Evolutionary conservation across 73 alveolate genomes (phyloP), one percentile per base, ranked within the genome.

Genomic region (Paramecium primaurelia): DNA sequence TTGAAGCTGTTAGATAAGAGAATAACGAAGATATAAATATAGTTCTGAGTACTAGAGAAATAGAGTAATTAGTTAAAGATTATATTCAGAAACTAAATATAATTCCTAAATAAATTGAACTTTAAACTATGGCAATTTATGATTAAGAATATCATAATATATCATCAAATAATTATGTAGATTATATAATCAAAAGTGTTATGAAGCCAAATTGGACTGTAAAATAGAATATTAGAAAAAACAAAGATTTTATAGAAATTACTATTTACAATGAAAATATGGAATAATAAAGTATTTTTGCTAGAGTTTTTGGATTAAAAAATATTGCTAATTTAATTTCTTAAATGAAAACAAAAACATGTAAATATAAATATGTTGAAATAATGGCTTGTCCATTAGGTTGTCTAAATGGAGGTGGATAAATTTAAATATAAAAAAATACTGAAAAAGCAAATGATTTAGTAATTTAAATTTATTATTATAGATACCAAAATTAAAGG

Each of bases 341-440:
- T 49, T 95, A 94, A 86, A 85, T 98, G 34, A 98, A 97, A 92
- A 58, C 92, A 5, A 96, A 95, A 77, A 96, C 95, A 59, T 95
- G 97, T 68, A 90, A 96, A 49, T 98, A 98, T 88, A 96, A 94
- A 86, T 98, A 96, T 94, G 96, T 98, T 28, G 99, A 98, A 94
- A 95, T 98, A 40, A 98, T 97, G 99, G 99, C 99, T 2, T 98
- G 99, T 77, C 99, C 99, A 8, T 97, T 97, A 14, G 99, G 99
- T 45, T 98, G 99, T 87, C 92, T 98, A 14, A 98, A 98, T 95
- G 99, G 99, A 73, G 99, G 99, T 4, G 99, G 99, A 37, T 96
- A 98, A 88, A 93, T 97, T 26, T 64, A 28, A 34, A 32, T 32
- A 7, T 34, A 54, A 54, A 54, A 54, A 18, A 54, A 54, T 25